Percentiles rank a stretch among this genome's conserved stretches.
Evolutionary conservation across 352 stramenopile genomes (phyloP).

Genomic region (Phytopythium helicoides): DNA sequence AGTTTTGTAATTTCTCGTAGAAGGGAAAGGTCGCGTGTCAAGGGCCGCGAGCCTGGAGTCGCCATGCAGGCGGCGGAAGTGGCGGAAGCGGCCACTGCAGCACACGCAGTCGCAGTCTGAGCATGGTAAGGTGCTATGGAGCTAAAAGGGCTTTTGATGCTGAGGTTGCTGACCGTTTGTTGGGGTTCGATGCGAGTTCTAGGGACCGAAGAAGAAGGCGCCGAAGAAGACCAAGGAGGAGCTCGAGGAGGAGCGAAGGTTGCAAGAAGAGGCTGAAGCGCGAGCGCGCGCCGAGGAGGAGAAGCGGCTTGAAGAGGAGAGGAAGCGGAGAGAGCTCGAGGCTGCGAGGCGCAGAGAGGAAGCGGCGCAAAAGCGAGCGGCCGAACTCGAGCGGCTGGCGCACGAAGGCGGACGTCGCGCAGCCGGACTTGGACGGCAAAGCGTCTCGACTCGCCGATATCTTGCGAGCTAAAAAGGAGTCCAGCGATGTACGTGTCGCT

Average conservation of each 20-base stretch:
- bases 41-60: no score
- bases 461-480: constrained; percentile 59
- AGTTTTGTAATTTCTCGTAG: no score
- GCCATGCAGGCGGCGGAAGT: no score
- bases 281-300: constrained; percentile 60
- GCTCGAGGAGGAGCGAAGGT: constrained; percentile 66
- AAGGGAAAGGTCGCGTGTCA: no score
- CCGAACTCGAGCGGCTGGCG: constrained; percentile 59
- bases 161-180: no score
- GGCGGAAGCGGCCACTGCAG: no score
- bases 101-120: no score
- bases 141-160: no score
- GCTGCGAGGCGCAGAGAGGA: constrained; percentile 57
- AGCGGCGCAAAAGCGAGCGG: constrained; percentile 56
- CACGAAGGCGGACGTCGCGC: constrained; percentile 51
- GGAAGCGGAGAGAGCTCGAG: constrained; percentile 52
- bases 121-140: no score
- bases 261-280: constrained; percentile 75
- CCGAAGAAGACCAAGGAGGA: constrained; percentile 84
- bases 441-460: constrained; percentile 56
- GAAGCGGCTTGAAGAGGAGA: constrained; percentile 68
- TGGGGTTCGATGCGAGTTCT: neutral
- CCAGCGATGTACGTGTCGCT: constrained; percentile 40
- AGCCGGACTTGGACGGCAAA: constrained; percentile 57
- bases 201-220: constrained; percentile 80